Evolutionary conservation across 192 early-diverging fungal species (phyloP).

Genomic region (Gonapodya prolifera): DNA sequence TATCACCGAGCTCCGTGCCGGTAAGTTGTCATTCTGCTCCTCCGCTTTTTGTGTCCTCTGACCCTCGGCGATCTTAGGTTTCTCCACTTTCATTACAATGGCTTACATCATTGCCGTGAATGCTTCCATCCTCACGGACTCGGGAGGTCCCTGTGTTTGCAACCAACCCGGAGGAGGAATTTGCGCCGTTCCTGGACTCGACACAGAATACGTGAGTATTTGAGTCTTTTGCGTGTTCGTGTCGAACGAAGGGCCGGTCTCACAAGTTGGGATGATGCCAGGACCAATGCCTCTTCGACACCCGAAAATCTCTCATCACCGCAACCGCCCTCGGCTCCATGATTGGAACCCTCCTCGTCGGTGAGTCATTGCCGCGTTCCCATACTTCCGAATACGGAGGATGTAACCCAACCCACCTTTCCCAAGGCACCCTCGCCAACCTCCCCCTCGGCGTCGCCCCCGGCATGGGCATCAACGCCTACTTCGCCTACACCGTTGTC

Average conservation of each 20-base stretch:
- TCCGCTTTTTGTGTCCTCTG: constrained; percentile 28
- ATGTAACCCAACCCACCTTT: constrained; percentile 22
- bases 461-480: constrained; percentile 72
- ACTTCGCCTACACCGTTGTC: constrained; percentile 58
- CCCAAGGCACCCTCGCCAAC: constrained; percentile 63
- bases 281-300: constrained; percentile 19
- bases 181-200: constrained; percentile 24
- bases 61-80: neutral
- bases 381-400: neutral
- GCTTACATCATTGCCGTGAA: constrained; percentile 61
- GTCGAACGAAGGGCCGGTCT: neutral
- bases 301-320: constrained; percentile 34
- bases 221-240: constrained; percentile 7
- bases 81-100: neutral
- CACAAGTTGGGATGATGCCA: constrained; percentile 31
- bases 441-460: constrained; percentile 69
- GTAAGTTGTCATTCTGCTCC: constrained; percentile 45
- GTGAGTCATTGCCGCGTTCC: neutral
- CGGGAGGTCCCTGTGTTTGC: constrained; percentile 70
- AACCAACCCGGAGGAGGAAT: constrained; percentile 29
- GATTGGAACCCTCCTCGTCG: constrained; percentile 21
- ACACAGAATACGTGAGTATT: constrained; percentile 44
- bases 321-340: constrained; percentile 54
- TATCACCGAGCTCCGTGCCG: constrained; percentile 22
- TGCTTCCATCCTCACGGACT: constrained; percentile 59